Base-by-base conservation (phyloP, 441 rosid genomes). In the Raphanus hybrid region DNA sequence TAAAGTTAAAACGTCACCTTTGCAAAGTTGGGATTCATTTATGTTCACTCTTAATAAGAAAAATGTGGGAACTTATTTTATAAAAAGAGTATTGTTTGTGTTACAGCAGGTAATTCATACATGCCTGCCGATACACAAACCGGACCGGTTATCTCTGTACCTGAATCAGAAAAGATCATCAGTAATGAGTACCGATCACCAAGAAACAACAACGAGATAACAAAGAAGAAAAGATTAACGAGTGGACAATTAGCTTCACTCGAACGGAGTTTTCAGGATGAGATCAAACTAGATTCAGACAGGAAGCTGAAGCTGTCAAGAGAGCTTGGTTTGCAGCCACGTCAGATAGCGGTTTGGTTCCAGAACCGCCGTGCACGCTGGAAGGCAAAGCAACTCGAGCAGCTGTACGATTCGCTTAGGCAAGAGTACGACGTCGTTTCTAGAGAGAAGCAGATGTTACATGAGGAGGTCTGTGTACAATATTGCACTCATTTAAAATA, bases 271-370 rank as follows among this genome's bases (percentile, higher is more conserved):
- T 54, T 54, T 54, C 58, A 15, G 15, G 58, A 54, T 54, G 58
- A 54, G 23, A 54, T 54, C 58, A 54, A 54, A 54, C 58, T 54
- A 6, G 58, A 54, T 54, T 7, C 58, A 16, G 58, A 15, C 58
- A 54, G 58, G 58, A 54, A 54, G 58, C 58, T 54, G 10, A 54
- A 54, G 58, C 58, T 54, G 10, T 54, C 58, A 16, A 54, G 58
- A 54, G 58, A 54, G 58, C 58, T 54, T 54, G 58, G 58, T 54
- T 54, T 54, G 20, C 58, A 54, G 58, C 58, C 58, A 54, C 58
- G 58, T 54, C 58, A 54, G 58, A 15, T 54, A 54, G 58, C 58
- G 23, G 58, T 54, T 15, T 54, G 58, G 58, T 54, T 54, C 20
- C 58, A 54, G 58, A 54, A 54, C 58, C 58, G 58, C 23, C 58